phyloP scores from a whole-genome alignment of 1,284 basidiomycete genomes.

The Wolfiporia cocos region DNA sequence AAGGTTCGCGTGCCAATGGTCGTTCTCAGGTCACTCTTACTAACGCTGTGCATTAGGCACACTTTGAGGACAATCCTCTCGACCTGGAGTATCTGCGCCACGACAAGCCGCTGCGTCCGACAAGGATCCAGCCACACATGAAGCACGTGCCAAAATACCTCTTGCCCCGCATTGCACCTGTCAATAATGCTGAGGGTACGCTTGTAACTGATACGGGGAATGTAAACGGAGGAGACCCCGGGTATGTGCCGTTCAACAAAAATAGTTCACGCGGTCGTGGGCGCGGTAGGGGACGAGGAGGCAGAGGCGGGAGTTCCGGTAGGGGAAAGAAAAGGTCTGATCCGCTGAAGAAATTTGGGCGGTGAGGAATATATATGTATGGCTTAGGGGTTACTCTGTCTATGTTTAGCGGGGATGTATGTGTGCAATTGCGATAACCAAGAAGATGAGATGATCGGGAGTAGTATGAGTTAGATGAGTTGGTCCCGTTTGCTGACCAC shows the following conservation, averaged over 20 bases:
- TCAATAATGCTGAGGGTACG: conserved; percentile 30
- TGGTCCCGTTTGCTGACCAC: conserved; percentile 8
- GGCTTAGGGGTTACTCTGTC: no score
- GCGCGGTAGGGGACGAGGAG: conserved; percentile 38
- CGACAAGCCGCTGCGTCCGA: conserved; percentile 90
- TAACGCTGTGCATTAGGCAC: conserved; percentile 52
- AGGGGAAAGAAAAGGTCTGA: conserved; percentile 65
- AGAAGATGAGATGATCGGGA: no score
- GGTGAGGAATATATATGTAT: conserved; percentile 6
- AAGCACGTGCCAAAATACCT: conserved; percentile 96
- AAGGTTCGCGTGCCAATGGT: conserved; percentile 53
- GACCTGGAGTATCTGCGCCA: conserved; percentile 93
- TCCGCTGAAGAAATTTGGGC: conserved; percentile 70
- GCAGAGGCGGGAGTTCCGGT: conserved; percentile 29
- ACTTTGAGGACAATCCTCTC: conserved; percentile 96
- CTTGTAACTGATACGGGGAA: conserved; percentile 18
- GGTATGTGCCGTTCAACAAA: conserved; percentile 73
- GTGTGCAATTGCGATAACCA: no score
- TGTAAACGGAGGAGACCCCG: conserved; percentile 26
- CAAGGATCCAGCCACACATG: conserved; percentile 86
- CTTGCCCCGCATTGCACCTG: conserved; percentile 74
- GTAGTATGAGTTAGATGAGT: no score
- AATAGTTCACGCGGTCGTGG: conserved; percentile 34
- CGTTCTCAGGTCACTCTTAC: background rate
- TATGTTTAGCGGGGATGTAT: no score